Percentiles rank a stretch among this genome's conserved stretches.
Conservation (phyloP, 306 rosid species). For the Geum urbanum region DNA sequence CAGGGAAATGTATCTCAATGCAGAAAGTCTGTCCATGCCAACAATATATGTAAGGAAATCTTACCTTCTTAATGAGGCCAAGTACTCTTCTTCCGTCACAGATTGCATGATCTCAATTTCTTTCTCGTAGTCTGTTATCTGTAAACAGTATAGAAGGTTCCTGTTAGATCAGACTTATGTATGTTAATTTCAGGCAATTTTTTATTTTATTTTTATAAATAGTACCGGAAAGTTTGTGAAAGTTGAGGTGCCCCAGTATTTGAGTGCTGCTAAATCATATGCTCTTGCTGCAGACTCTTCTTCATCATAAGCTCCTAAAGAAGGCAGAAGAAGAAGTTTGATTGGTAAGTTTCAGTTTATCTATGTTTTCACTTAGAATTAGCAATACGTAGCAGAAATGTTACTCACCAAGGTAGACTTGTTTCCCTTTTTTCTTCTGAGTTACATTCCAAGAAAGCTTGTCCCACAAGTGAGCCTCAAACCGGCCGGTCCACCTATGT, state of each 20-base stretch:
- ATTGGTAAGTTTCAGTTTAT: background rate
- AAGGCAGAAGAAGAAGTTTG: background rate
- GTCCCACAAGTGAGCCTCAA: constrained; percentile 93
- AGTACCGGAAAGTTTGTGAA: constrained; percentile 78
- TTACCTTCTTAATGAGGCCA: constrained; percentile 87
- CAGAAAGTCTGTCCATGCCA: background rate
- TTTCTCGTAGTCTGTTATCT: constrained; percentile 67
- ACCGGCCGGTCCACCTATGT: constrained; percentile 91
- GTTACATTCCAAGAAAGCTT: constrained; percentile 90
- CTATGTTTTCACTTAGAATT: background rate
- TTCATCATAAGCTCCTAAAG: constrained; percentile 83
- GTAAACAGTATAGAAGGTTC: constrained; percentile 5
- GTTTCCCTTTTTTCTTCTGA: constrained; percentile 92
- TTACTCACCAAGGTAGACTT: constrained; percentile 58
- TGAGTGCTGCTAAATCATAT: constrained; percentile 87
- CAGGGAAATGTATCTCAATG: background rate
- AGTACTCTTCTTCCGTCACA: constrained; percentile 81
- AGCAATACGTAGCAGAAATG: background rate
- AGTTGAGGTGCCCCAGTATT: constrained; percentile 82
- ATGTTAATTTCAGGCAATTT: background rate
- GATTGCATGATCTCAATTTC: constrained; percentile 71
- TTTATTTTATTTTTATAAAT: background rate
- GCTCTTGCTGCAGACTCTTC: constrained; percentile 95
- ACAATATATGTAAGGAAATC: background rate
- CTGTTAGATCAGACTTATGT: background rate